Evolutionary conservation across 148 eudicot genomes (phyloP), one percentile per base, ranked within the genome.

Genomic region (Rhododendron williamsianum): DNA sequence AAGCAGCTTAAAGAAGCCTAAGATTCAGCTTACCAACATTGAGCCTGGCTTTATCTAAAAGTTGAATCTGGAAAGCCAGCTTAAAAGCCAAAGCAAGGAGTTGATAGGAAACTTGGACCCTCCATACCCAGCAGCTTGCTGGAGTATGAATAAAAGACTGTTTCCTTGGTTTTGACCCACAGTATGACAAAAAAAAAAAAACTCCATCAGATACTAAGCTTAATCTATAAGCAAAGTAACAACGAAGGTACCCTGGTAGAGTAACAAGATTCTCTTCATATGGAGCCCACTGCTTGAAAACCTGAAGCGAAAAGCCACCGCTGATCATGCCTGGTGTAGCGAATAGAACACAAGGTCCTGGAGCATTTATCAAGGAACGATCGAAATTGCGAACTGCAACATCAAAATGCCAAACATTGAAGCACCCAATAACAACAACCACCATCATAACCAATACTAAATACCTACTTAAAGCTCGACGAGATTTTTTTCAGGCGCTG

Each of bases 261-360:
- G 95, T 89, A 36, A 97, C 89, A 80, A 97, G 99, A 88, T 97
- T 97, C 69, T 77, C 88, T 92, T 93, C 96, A 83, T 88, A 90
- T 45, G 98, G 96, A 85, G 98, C 99, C 99, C 99, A 97, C 60
- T 93, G 94, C 93, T 92, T 97, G 88, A 97, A 95, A 83, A 94
- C 98, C 86, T 97, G 96, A 80, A 95, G 95, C 56, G 99, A 97
- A 89, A 97, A 97, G 21, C 99, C 99, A 45, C 95, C 98, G 79
- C 91, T 93, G 85, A 97, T 84, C 98, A 93, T 95, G 82, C 99
- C 99, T 13, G 99, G 99, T 41, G 99, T 93, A 81, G 99, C 99
- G 88, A 97, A 97, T 54, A 95, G 98, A 89, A 97, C 98, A 87
- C 99, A 97, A 84, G 96, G 95, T 85, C 98, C 99, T 45, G 94